phyloP scores from a whole-genome alignment of 176 grass and related monocot genomes.

The Stipa capillata region DNA sequence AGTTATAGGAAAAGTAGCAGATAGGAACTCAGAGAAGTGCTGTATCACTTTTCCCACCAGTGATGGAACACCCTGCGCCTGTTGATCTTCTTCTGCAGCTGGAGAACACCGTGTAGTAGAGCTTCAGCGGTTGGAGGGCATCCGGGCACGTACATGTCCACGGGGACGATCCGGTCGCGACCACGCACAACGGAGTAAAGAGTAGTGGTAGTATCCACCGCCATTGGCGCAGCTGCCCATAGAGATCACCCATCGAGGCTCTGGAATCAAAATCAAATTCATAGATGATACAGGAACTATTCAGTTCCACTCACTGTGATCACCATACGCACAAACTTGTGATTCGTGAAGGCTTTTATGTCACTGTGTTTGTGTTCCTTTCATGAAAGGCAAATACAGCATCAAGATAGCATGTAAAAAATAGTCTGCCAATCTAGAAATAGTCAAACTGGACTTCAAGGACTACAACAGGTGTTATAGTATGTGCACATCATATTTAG shows the following conservation, averaged over 20 bases:
- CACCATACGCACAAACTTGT: too few species aligned
- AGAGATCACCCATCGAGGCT: slow-evolving; percentile 79
- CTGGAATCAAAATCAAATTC: slow-evolving; percentile 56
- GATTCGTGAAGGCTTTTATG: too few species aligned
- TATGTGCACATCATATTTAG: not conserved
- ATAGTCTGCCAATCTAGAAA: too few species aligned
- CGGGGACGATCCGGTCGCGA: slow-evolving; percentile 64
- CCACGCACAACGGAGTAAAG: slow-evolving; percentile 86
- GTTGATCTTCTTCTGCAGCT: slow-evolving; percentile 83
- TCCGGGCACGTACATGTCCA: slow-evolving; percentile 73
- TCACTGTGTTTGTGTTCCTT: not conserved
- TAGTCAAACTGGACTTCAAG: not conserved
- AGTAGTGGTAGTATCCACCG: slow-evolving; percentile 93
- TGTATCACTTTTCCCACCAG: slow-evolving; percentile 65
- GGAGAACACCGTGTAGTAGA: slow-evolving; percentile 62
- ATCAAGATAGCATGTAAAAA: too few species aligned
- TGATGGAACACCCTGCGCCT: slow-evolving; percentile 70
- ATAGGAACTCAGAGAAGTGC: not conserved
- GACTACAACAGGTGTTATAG: not conserved
- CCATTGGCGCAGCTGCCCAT: slow-evolving; percentile 88
- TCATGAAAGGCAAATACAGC: not conserved
- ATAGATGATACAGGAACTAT: not conserved
- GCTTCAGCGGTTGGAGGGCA: slow-evolving; percentile 84
- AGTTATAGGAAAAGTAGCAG: not conserved
- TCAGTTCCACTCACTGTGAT: not conserved